Conservation (phyloP, 768 basidiomycete species). For the Pulveroboletus sp. region DNA sequence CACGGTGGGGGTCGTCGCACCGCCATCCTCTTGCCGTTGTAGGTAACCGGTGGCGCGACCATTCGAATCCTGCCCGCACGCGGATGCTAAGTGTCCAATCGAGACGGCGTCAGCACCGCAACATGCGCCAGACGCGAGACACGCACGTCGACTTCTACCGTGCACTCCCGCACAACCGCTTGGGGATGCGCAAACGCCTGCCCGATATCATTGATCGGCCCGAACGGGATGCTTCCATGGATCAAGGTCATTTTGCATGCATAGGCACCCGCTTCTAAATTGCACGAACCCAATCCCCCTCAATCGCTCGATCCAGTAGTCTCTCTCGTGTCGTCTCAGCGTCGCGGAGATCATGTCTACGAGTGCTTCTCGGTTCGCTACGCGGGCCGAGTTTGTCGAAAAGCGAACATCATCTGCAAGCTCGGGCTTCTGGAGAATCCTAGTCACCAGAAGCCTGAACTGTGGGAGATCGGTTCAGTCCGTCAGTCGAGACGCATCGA, state of each 20-base stretch:
- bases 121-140: conserved; percentile 29
- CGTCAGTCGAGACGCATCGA: neutral
- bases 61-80: conserved; percentile 73
- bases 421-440: conserved; percentile 56
- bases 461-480: conserved; percentile 30
- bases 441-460: conserved; percentile 65
- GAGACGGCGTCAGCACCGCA: conserved; percentile 10
- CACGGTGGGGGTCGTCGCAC: conserved; percentile 79
- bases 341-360: conserved; percentile 60
- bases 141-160: conserved; percentile 73
- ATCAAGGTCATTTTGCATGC: conserved; percentile 6
- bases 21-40: conserved; percentile 75
- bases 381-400: conserved; percentile 68
- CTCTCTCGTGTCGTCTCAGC: conserved; percentile 53
- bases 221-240: conserved; percentile 63
- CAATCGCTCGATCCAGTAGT: conserved; percentile 72
- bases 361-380: conserved; percentile 68
- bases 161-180: conserved; percentile 70
- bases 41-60: conserved; percentile 75
- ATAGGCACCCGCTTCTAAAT: conserved; percentile 4
- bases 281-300: conserved; percentile 71
- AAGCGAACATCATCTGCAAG: conserved; percentile 62
- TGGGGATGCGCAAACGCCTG: conserved; percentile 89
- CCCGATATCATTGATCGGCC: conserved; percentile 87
- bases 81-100: conserved; percentile 47